These are phyloP conservation scores for Casuarina cunninghamiana DNA, from an alignment of 306 rosid genomes.

Conservation along the genomic window DNA sequence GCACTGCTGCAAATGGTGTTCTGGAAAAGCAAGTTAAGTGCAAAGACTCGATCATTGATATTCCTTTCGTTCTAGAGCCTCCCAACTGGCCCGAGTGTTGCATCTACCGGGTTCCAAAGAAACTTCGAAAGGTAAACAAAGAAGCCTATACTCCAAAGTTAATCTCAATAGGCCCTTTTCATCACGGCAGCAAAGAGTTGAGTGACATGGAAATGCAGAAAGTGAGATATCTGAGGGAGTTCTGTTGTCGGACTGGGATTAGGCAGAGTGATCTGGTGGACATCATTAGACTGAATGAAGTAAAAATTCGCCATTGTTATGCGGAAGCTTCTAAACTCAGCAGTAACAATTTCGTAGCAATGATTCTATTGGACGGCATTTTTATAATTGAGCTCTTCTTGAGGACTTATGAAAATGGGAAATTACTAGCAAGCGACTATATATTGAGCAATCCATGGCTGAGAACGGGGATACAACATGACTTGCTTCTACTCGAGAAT, in stretches of 20 bases:
- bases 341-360: background rate
- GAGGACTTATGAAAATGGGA: constrained; percentile 8
- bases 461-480: constrained; percentile 33
- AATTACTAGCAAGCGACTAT: constrained; percentile 12
- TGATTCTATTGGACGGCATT: constrained; percentile 23
- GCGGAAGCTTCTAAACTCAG: background rate
- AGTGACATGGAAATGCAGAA: constrained; percentile 23
- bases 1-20: too few relatives aligned
- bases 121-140: constrained; percentile 22
- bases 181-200: constrained; percentile 6
- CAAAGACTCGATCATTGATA: background rate
- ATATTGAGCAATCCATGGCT: constrained; percentile 50
- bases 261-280: fast-evolving
- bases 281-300: background rate
- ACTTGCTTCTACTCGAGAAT: constrained; percentile 55
- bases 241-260: fast-evolving
- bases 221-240: background rate
- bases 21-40: background rate
- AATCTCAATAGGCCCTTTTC: constrained; percentile 32
- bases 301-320: background rate
- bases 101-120: constrained; percentile 23
- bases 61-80: background rate
- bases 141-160: constrained; percentile 25
- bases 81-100: too few relatives aligned
- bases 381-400: constrained; percentile 46